These are phyloP conservation scores for Eurotiales sp. DNA, from an alignment of 2,329 filamentous ascomycete genomes.

Conservation along the genomic window DNA sequence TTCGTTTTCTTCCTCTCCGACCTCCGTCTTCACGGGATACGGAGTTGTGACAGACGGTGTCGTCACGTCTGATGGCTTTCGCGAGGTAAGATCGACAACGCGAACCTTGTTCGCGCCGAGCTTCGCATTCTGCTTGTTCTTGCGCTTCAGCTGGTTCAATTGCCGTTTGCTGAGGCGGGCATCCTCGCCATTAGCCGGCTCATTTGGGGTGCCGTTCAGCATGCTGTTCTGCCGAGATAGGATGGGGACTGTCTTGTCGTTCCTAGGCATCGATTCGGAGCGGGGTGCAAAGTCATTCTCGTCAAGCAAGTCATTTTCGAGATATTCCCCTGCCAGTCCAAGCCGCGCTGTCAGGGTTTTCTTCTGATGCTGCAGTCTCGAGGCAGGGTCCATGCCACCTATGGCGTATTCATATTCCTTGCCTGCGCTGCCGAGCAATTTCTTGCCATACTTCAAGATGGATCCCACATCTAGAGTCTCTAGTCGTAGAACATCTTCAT, in stretches of 20 bases:
- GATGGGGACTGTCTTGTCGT: slow-evolving; percentile 50
- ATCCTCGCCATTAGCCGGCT: slow-evolving; percentile 58
- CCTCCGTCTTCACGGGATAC: slow-evolving; percentile 58
- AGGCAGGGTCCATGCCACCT: slow-evolving; percentile 73
- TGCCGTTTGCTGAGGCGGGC: slow-evolving; percentile 82
- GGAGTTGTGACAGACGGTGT: slow-evolving; percentile 50
- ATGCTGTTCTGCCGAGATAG: slow-evolving; percentile 42
- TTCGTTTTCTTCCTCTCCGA: slow-evolving; percentile 56
- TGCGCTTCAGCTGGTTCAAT: slow-evolving; percentile 89
- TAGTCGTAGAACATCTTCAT: slow-evolving; percentile 66
- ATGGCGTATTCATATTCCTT: slow-evolving; percentile 80
- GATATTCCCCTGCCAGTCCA: slow-evolving; percentile 77
- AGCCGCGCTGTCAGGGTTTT: slow-evolving; percentile 79
- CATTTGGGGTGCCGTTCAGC: slow-evolving; percentile 44
- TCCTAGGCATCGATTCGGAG: slow-evolving; percentile 41
- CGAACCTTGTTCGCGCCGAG: slow-evolving; percentile 85
- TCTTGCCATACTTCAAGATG: slow-evolving; percentile 78
- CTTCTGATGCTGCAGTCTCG: slow-evolving; percentile 80
- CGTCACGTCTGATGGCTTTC: slow-evolving; percentile 63
- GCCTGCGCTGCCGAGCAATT: slow-evolving; percentile 76
- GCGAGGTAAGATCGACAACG: slow-evolving; percentile 78
- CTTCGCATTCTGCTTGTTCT: slow-evolving; percentile 85
- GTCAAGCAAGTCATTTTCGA: slow-evolving; percentile 77
- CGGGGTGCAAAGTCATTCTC: slow-evolving; percentile 54
- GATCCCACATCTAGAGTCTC: slow-evolving; percentile 71